Base-by-base conservation (phyloP, 2,329 filamentous ascomycete species). In the Penicillium sp. region DNA sequence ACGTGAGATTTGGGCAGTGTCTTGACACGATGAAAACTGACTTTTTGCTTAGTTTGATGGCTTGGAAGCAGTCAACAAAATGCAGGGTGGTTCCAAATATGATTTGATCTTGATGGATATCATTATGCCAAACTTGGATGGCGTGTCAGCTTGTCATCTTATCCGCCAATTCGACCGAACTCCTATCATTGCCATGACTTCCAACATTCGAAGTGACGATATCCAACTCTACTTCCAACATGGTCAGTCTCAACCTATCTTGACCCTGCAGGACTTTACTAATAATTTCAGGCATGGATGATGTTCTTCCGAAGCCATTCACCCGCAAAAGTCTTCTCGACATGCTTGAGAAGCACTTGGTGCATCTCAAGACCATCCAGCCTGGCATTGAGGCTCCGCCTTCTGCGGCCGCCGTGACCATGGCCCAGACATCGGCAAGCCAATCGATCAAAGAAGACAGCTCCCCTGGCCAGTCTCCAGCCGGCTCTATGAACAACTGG, bases 121-220 rank as follows among this genome's bases (percentile, higher is more conserved):
- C 59, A 95, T 99, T 62, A 97, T 99, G 94, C 94, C 94, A 6
- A 88, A 92, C 59, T 80, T 97, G 49, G 94, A 97, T 65, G 94
- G 94, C 62, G 91, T 97, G 6, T 96, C 92, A 15, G 93, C 94
- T 2, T 96, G 91, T 52, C 89, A 94, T 66, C 85, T 96, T 57
- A 96, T 99, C 60, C 85, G 93, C 48, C 89, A 96, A 67, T 90
- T 93, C 57, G 86, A 91, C 58, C 84, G 85, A 34, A 84, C 86
- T 6, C 94, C 94, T 0, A 95, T 99, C 64, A 90, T 99, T 53
- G 94, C 94, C 43, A 97, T 99, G 94, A 99, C 94, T 3, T 96
- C 93, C 3, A 99, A 97, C 68, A 97, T 99, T 59, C 85, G 94
- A 59, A 92, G 90, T 55, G 93, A 96, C 65, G 94, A 99, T 69